Evolutionary conservation across 1,284 basidiomycete genomes (phyloP), one percentile per base, ranked within the genome.

Genomic region (Athelia sp.): DNA sequence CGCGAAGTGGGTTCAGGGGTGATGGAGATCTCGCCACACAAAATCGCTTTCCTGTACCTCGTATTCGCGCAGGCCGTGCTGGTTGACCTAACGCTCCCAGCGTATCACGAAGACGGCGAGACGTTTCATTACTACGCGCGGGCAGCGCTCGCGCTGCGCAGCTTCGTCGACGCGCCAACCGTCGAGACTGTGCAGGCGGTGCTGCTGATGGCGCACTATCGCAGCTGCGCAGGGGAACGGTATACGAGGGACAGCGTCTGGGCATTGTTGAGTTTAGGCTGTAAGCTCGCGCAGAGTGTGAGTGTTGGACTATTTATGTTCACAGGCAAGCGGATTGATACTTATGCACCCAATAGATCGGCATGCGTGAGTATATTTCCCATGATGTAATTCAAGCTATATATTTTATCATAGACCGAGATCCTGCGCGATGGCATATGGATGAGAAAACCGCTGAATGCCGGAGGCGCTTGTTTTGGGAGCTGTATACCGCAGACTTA

Each of bases 141-240:
- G 4, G 70, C 76, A 1, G 73, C 77, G 13, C 43, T 53, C 21
- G 52, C 46, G 17, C 46, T 48, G 18, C 45, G 26, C 17, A 46
- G 3, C 51, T 66, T 78, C 1, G 74, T 74, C 45, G 74, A 77
- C 47, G 71, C 71, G 2, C 75, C 78, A 3, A 72, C 70, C 50
- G 61, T 78, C 22, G 73, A 77, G 48, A 78, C 77, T 0, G 73
- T 81, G 2, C 72, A 74, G 47, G 77, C 78, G 4, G 59, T 80
- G 43, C 72, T 74, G 0, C 55, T 80, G 26, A 78, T 81, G 77
- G 75, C 76, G 1, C 74, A 73, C 1, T 82, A 75, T 67, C 67
- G 78, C 62, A 71, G 62, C 48, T 60, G 71, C 14, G 72, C 68
- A 3, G 73, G 70, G 26, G 72, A 70, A 58, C 70, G 69, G 52